Percentiles rank a stretch among this genome's conserved stretches.
Evolutionary conservation across 2,329 filamentous ascomycete species (phyloP).

Genomic region (Seiridium cupressi): DNA sequence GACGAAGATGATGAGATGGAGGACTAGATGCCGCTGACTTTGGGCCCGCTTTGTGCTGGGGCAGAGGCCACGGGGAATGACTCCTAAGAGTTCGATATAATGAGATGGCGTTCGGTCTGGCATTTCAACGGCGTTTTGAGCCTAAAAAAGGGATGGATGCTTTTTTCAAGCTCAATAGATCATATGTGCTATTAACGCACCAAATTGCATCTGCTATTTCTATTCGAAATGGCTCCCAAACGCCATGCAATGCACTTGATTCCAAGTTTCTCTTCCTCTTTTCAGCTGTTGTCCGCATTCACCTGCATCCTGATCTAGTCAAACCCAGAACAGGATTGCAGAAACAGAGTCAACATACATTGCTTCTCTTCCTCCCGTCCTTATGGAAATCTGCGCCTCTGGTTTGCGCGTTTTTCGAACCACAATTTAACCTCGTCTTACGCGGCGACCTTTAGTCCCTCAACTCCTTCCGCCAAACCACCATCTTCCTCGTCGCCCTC

Average conservation of each 20-base stretch:
- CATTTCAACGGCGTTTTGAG: background rate
- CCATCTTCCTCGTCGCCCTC: constrained; percentile 65
- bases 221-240: background rate
- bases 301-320: too few relatives aligned
- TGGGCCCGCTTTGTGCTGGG: background rate
- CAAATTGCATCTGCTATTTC: background rate
- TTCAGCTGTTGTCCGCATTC: too few relatives aligned
- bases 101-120: constrained; percentile 4
- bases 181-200: background rate
- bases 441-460: constrained; percentile 70
- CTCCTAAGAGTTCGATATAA: background rate
- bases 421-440: constrained; percentile 19
- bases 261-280: background rate
- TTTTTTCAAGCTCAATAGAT: background rate
- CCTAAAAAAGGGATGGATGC: background rate
- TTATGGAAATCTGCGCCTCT: background rate
- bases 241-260: background rate
- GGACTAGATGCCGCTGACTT: constrained; percentile 19
- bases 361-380: too few relatives aligned
- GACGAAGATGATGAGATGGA: constrained; percentile 54
- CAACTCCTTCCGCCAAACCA: constrained; percentile 57
- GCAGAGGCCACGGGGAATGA: background rate
- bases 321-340: too few relatives aligned
- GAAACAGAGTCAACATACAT: too few relatives aligned
- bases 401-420: background rate